Conservation (phyloP, 1,284 basidiomycete genomes). For the Sphaerobolus stellatus region DNA sequence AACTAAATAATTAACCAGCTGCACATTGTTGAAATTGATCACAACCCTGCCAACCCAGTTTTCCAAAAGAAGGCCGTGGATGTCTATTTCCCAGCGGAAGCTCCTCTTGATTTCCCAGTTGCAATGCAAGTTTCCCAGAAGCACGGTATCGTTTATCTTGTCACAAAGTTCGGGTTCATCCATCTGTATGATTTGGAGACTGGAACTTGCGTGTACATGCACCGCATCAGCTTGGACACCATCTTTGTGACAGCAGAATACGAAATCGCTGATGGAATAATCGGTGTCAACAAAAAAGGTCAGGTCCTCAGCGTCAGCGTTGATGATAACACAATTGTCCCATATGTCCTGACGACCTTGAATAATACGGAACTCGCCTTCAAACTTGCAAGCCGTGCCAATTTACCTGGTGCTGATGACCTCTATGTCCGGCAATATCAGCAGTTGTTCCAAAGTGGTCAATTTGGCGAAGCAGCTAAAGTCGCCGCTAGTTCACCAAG, state of each 20-base stretch:
- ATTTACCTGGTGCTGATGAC: slow-evolving; percentile 97
- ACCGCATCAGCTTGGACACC: slow-evolving; percentile 98
- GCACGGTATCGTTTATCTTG: slow-evolving; percentile 96
- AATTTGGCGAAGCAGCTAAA: slow-evolving; percentile 97
- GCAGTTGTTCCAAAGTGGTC: slow-evolving; percentile 85
- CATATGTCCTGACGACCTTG: slow-evolving; percentile 90
- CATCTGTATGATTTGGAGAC: slow-evolving; percentile 98
- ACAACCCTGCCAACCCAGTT: slow-evolving; percentile 90
- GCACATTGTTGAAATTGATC: slow-evolving; percentile 98
- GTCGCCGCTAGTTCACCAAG: slow-evolving; percentile 97
- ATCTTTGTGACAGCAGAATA: slow-evolving; percentile 99
- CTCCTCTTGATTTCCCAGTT: slow-evolving; percentile 99
- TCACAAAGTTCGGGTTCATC: slow-evolving; percentile 99
- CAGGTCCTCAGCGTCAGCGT: slow-evolving; percentile 97
- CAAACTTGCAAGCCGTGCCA: slow-evolving; percentile 96
- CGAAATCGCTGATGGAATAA: slow-evolving; percentile 92
- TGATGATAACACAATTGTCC: slow-evolving; percentile 95
- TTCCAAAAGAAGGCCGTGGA: slow-evolving; percentile 99
- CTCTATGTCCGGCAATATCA: slow-evolving; percentile 97
- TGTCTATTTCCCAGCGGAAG: slow-evolving; percentile 99
- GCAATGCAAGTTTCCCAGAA: slow-evolving; percentile 99
- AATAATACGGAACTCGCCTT: slow-evolving; percentile 99
- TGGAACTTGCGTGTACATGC: slow-evolving; percentile 99
- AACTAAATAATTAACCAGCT: slow-evolving; percentile 53
- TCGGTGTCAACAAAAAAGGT: slow-evolving; percentile 99